Evolutionary conservation across 306 rosid species (phyloP).

Genomic region (Vigna hirtella): DNA sequence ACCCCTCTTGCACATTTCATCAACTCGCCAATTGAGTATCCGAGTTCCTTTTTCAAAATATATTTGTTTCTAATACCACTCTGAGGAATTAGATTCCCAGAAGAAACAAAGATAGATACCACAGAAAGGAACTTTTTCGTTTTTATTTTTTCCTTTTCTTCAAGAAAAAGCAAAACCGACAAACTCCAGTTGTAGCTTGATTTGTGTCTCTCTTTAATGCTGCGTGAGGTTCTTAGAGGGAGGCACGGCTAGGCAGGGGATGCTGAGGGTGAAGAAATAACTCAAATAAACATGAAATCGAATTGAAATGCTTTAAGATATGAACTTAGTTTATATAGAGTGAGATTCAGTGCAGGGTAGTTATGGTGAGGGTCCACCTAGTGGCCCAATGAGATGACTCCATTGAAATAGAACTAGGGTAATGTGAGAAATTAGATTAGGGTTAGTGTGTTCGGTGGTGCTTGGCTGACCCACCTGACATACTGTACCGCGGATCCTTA

Average conservation of each 20-base stretch:
- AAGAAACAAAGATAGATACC: background rate
- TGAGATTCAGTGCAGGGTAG: background rate
- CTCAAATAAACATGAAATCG: background rate
- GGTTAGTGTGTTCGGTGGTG: background rate
- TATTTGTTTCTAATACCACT: background rate
- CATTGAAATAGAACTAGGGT: background rate
- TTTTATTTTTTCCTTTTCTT: background rate
- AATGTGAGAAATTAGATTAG: background rate
- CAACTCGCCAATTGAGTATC: conserved; percentile 40
- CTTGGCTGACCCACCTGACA: background rate
- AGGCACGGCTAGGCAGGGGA: background rate
- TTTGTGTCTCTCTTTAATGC: background rate
- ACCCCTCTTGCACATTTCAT: conserved; percentile 33
- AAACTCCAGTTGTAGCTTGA: background rate
- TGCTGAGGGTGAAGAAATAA: background rate
- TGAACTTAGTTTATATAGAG: background rate
- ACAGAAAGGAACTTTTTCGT: background rate
- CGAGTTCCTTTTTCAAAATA: background rate
- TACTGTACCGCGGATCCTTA: conserved; percentile 17
- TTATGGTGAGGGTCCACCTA: conserved; percentile 3
- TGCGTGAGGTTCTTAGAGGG: background rate
- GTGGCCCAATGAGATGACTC: background rate
- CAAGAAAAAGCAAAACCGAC: background rate
- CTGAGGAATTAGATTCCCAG: conserved; percentile 40
- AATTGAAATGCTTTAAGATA: background rate